Percentiles rank a stretch among this genome's conserved stretches.
phyloP scores from a whole-genome alignment of 352 stramenopile genomes.

The Globisporangium iwayamae region DNA sequence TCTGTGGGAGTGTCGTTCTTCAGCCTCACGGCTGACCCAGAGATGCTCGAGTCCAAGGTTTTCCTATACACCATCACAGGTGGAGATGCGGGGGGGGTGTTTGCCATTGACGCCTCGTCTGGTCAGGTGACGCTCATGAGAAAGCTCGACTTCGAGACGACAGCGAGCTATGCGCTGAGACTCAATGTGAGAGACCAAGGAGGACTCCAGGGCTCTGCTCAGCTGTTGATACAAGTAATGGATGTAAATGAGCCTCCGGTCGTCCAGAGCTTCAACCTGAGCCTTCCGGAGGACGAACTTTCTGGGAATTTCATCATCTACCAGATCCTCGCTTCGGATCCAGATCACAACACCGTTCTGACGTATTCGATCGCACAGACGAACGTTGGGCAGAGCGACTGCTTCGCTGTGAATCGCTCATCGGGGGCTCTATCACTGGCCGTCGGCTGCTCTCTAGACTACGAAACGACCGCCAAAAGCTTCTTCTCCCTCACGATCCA shows the following conservation, averaged over 20 bases:
- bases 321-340: conserved; percentile 4
- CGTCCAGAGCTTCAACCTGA: conserved; percentile 7
- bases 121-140: conserved; percentile 7
- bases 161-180: neutral
- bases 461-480: conserved; percentile 15
- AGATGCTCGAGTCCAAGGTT: neutral
- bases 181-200: conserved; percentile 10
- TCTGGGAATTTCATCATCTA: neutral
- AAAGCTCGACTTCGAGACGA: conserved; percentile 10
- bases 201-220: neutral
- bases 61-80: conserved; percentile 1
- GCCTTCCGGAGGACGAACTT: neutral
- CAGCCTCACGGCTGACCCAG: conserved; percentile 3
- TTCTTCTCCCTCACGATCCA: conserved; percentile 24
- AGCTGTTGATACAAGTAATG: neutral
- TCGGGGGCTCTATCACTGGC: conserved; percentile 7
- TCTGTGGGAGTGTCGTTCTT: neutral
- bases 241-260: conserved; percentile 12
- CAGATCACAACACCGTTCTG: neutral
- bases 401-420: conserved; percentile 5
- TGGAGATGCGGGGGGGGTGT: neutral
- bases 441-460: conserved; percentile 20
- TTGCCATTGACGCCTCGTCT: conserved; percentile 1
- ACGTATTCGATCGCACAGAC: conserved; percentile 9
- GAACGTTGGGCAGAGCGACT: conserved; percentile 2